Evolutionary conservation across 202 grass and related monocot genomes (phyloP), one percentile per base, ranked within the genome.

Genomic region (Panicum hallii): DNA sequence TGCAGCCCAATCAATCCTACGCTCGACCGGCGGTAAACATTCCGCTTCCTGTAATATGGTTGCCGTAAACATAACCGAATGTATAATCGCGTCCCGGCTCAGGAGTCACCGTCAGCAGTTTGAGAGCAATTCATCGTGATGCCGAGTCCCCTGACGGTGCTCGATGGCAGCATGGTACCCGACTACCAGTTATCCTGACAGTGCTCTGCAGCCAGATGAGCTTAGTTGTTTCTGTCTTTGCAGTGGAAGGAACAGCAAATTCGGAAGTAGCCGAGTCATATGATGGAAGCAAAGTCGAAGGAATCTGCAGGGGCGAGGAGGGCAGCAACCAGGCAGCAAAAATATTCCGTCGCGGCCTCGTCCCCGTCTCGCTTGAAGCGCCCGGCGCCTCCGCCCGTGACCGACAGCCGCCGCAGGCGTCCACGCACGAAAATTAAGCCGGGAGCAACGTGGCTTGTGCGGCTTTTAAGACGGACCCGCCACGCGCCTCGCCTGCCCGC

Each of bases 331-430:
- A 55, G 32, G 32, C 41, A 70, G 43, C 75, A 53, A 28, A 82
- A 77, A 55, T 55, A 45, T 78, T 65, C 30, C 72, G 65, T 49
- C 32, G 41, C 77, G 7, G 42, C 15, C 14, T 52, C 54, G 22
- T 44, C 66, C 46, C 61, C 48, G 19, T 38, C 56, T 72, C 67
- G 75, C 81, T 44, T 50, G 52, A 70, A 75, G 20, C 72, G 78
- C 78, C 72, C 53, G 52, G 69, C 2, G 77, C 76, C 50, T 2
- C 63, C 76, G 34, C 72, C 88, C 88, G 83, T 89, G 88, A 82
- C 88, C 63, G 88, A 86, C 88, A 78, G 50, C 52, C 41, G 77
- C 79, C 65, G 53, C 82, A 81, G 54, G 12, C 11, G 62, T 32
- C 69, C 70, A 70, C 77, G 70, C 52, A 14, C 82, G 3, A 52